Percentiles rank a stretch among this genome's conserved stretches.
Evolutionary conservation across 768 basidiomycete genomes (phyloP).

Genomic region (Kwoniella dendrophila): DNA sequence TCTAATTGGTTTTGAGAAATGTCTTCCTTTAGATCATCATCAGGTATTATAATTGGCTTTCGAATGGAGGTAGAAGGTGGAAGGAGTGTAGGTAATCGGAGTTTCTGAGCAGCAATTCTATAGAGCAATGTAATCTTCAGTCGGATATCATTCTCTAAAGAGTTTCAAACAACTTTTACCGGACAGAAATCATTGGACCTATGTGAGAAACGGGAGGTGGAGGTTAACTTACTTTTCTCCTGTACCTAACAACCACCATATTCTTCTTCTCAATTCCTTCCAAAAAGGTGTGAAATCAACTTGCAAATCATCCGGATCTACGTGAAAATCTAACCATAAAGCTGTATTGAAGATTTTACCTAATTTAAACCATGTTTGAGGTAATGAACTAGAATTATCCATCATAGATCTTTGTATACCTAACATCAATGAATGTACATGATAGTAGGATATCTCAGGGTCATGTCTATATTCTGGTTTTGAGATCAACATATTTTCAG

Average conservation of each 20-base stretch:
- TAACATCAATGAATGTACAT: slow-evolving; percentile 9
- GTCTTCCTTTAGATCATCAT: slow-evolving; percentile 14
- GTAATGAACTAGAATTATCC: not conserved
- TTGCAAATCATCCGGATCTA: slow-evolving; percentile 7
- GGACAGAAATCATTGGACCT: not conserved
- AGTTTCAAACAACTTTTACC: not conserved
- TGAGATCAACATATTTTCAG: no score
- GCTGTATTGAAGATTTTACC: not conserved
- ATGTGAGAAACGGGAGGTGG: not conserved
- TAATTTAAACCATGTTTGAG: not conserved
- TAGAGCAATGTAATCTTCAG: not conserved
- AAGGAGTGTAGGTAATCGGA: slow-evolving; percentile 1
- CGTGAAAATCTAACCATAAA: slow-evolving; percentile 1
- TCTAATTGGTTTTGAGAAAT: slow-evolving; percentile 15
- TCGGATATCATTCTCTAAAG: no score
- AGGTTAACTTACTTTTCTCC: slow-evolving; percentile 12
- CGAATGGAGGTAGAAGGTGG: not conserved
- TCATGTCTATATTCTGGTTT: no score
- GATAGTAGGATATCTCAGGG: slow-evolving; percentile 13
- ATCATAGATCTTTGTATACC: not conserved
- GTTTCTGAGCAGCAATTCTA: slow-evolving; percentile 3
- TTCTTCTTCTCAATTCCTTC: slow-evolving; percentile 16
- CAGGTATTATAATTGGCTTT: slow-evolving; percentile 6
- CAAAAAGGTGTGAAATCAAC: not conserved
- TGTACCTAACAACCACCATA: not conserved